These are phyloP conservation scores for Zymoseptoria tritici DNA, from an alignment of 2,329 filamentous ascomycete genomes.

Conservation along the genomic window DNA sequence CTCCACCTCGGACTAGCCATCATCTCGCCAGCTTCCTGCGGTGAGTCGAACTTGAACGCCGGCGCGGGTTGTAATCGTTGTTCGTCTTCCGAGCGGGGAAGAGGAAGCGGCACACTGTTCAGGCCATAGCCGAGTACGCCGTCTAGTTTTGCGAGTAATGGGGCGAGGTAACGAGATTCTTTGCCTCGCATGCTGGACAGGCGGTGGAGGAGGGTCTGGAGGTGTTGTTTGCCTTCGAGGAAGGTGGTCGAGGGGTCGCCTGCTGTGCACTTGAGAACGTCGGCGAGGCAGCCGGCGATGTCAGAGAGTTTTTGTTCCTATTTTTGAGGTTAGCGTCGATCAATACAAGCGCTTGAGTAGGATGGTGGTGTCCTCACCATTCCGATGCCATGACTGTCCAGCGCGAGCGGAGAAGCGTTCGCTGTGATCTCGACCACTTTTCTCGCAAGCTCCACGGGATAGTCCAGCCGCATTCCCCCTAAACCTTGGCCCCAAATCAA, in stretches of 20 bases:
- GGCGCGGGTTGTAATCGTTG: background rate
- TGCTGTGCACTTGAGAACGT: slow-evolving; percentile 30
- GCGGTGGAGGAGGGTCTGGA: slow-evolving; percentile 25
- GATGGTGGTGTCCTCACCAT: slow-evolving; percentile 21
- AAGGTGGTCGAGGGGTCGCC: slow-evolving; percentile 28
- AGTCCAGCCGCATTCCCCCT: slow-evolving; percentile 30
- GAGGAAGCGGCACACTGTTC: slow-evolving; percentile 14
- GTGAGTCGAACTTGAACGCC: background rate
- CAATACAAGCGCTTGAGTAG: no score
- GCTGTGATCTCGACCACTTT: slow-evolving; percentile 28
- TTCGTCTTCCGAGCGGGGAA: slow-evolving; percentile 6
- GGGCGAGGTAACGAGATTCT: slow-evolving; percentile 29
- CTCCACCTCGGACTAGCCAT: slow-evolving; percentile 12
- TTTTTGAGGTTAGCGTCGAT: slow-evolving; percentile 7
- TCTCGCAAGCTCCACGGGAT: slow-evolving; percentile 30
- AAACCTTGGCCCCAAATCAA: slow-evolving; percentile 30
- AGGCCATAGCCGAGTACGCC: slow-evolving; percentile 25
- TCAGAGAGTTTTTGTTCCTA: slow-evolving; percentile 32
- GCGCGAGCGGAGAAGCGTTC: slow-evolving; percentile 21
- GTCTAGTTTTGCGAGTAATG: slow-evolving; percentile 28
- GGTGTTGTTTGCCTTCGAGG: slow-evolving; percentile 28
- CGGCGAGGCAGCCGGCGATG: slow-evolving; percentile 30
- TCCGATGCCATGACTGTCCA: slow-evolving; percentile 31
- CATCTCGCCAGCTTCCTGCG: background rate
- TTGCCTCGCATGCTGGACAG: slow-evolving; percentile 31